Conservation (phyloP, 495 filamentous ascomycete species). For the Tuber indicum region DNA sequence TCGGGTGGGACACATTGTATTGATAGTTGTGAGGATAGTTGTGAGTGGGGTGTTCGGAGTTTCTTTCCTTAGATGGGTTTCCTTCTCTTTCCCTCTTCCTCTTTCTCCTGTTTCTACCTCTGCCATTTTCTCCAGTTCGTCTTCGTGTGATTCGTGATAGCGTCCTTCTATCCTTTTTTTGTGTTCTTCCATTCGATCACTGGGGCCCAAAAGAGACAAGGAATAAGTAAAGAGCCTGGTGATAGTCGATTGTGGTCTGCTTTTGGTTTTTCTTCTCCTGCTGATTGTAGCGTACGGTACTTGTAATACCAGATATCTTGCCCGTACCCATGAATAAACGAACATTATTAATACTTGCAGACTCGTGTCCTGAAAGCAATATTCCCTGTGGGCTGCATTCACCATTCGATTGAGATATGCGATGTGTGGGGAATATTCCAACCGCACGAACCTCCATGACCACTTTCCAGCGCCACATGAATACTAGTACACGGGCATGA, state of each 20-base stretch:
- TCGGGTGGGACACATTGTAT: not conserved
- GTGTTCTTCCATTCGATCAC: conserved; percentile 8
- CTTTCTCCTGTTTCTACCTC: conserved; percentile 9
- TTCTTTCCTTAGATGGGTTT: conserved; percentile 5
- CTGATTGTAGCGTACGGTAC: not conserved
- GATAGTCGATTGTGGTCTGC: not conserved
- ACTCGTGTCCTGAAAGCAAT: too few relatives aligned
- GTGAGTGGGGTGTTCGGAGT: conserved; percentile 31
- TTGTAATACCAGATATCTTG: not conserved
- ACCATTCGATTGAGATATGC: too few relatives aligned
- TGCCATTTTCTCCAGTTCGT: conserved; percentile 5
- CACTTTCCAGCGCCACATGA: too few relatives aligned
- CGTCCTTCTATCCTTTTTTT: conserved; percentile 10
- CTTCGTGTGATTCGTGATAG: conserved; percentile 23
- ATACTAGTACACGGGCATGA: too few relatives aligned
- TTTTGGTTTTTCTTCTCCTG: not conserved
- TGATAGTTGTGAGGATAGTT: conserved; percentile 11
- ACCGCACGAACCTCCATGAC: too few relatives aligned
- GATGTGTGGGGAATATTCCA: too few relatives aligned
- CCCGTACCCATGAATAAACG: too few relatives aligned
- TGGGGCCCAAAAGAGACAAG: not conserved
- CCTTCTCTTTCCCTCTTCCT: conserved; percentile 6
- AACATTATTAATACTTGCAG: too few relatives aligned
- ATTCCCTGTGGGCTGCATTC: too few relatives aligned
- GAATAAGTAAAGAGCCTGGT: not conserved